Evolutionary conservation across 495 filamentous ascomycete genomes (phyloP).

Genomic region (Astrothelium macrocarpum): DNA sequence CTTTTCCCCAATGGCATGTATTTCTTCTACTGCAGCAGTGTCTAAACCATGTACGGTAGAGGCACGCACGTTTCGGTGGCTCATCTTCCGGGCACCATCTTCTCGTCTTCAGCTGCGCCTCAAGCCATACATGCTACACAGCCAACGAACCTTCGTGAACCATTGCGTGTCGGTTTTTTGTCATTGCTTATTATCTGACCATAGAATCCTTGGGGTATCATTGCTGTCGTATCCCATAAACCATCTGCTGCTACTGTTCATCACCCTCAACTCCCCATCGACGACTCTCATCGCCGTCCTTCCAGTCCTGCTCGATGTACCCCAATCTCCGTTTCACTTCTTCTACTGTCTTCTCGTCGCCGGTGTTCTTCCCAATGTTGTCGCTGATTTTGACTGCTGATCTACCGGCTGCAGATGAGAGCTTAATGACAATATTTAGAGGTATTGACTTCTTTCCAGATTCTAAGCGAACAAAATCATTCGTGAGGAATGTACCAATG

Average conservation of each 20-base stretch:
- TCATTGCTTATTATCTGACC: neutral
- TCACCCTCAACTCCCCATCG: constrained; percentile 49
- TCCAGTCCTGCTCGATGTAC: constrained; percentile 78
- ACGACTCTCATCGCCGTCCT: constrained; percentile 68
- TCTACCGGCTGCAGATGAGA: constrained; percentile 71
- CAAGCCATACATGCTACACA: neutral
- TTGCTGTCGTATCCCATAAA: neutral
- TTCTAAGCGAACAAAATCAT: constrained; percentile 65
- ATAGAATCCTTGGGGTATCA: neutral
- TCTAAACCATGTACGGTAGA: neutral
- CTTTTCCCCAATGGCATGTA: neutral
- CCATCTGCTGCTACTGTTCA: neutral
- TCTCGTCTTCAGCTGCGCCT: neutral
- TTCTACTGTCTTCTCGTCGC: constrained; percentile 65
- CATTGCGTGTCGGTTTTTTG: neutral
- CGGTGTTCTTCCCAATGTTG: constrained; percentile 93
- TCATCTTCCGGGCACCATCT: neutral
- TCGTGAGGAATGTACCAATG: constrained; percentile 86
- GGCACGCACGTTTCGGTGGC: neutral
- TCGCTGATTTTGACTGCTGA: constrained; percentile 93
- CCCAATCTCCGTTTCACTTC: constrained; percentile 77
- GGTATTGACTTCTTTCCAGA: constrained; percentile 78
- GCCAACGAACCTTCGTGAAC: neutral
- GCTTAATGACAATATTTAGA: constrained; percentile 95
- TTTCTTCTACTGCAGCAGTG: neutral